A percentile compares a stretch with the other conserved stretches of the same genome.
Evolutionary conservation across 1,284 basidiomycete genomes (phyloP).

Genomic region (Cryptococcus depauperatus): DNA sequence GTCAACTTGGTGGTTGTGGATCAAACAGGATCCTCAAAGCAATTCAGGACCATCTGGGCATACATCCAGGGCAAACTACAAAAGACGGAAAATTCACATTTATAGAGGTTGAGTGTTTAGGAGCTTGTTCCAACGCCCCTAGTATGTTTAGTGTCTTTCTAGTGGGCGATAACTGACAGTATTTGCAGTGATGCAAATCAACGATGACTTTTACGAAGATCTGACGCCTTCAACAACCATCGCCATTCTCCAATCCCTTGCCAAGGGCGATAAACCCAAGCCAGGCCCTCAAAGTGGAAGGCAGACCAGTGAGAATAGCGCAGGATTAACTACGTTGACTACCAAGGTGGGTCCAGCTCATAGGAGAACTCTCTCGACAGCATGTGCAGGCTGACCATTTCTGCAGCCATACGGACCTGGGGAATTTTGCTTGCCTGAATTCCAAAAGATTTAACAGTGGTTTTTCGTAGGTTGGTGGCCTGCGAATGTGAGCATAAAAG

Average conservation of each 20-base stretch:
- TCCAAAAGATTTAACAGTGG: slow-evolving; percentile 52
- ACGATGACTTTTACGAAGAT: slow-evolving; percentile 98
- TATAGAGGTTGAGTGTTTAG: slow-evolving; percentile 96
- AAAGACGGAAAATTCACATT: slow-evolving; percentile 95
- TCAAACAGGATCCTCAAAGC: slow-evolving; percentile 83
- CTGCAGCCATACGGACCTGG: slow-evolving; percentile 86
- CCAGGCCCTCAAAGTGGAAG: slow-evolving; percentile 85
- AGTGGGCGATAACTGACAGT: not conserved
- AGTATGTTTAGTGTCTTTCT: slow-evolving; percentile 45
- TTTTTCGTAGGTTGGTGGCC: not conserved
- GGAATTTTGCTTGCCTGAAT: slow-evolving; percentile 78
- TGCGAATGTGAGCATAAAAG: not conserved
- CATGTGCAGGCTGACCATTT: slow-evolving; percentile 4
- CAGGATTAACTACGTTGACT: slow-evolving; percentile 74
- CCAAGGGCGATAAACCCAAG: slow-evolving; percentile 77
- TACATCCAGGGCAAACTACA: slow-evolving; percentile 84
- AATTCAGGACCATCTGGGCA: slow-evolving; percentile 71
- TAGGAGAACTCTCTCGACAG: slow-evolving; percentile 1
- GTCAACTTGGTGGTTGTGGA: slow-evolving; percentile 80
- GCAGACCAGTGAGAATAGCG: slow-evolving; percentile 81
- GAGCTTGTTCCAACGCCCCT: slow-evolving; percentile 97
- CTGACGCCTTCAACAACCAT: slow-evolving; percentile 84
- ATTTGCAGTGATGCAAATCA: slow-evolving; percentile 72
- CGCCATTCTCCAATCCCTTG: slow-evolving; percentile 77
- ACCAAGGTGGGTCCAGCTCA: slow-evolving; percentile 56